A percentile compares a stretch with the other conserved stretches of the same genome.
Evolutionary conservation across 306 rosid species (phyloP).

Genomic region (Trifolium pratense): DNA sequence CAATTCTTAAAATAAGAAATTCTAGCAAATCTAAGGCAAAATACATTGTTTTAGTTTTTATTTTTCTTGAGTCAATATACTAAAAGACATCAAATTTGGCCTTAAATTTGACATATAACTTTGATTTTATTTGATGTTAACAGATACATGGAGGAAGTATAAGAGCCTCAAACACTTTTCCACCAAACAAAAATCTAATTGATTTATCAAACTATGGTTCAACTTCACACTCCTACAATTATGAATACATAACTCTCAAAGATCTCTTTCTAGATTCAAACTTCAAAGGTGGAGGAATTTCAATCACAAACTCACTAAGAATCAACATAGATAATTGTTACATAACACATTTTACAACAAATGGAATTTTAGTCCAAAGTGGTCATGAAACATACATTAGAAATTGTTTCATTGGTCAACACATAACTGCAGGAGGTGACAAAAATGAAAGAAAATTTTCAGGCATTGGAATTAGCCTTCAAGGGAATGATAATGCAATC

Average conservation of each 20-base stretch:
- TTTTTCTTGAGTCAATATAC: not conserved
- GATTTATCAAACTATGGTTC: constrained; percentile 58
- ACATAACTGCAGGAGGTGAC: constrained; percentile 79
- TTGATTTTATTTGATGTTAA: constrained; percentile 32
- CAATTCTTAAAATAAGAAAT: constrained; percentile 3
- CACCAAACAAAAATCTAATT: constrained; percentile 61
- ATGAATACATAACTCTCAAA: constrained; percentile 73
- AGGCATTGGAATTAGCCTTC: constrained; percentile 74
- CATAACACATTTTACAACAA: constrained; percentile 78
- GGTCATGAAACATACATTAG: constrained; percentile 88
- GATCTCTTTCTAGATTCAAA: constrained; percentile 79
- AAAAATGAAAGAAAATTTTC: constrained; percentile 63
- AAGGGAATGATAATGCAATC: constrained; percentile 81
- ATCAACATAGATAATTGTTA: constrained; percentile 80
- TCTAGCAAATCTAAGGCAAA: not conserved
- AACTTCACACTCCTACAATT: constrained; percentile 63
- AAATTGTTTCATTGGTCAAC: constrained; percentile 82
- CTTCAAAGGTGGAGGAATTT: constrained; percentile 81
- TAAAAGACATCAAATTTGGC: constrained; percentile 19
- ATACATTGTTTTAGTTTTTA: not conserved
- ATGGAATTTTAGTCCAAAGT: constrained; percentile 64
- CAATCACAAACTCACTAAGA: constrained; percentile 73
- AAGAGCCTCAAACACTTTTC: constrained; percentile 71
- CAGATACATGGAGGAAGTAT: constrained; percentile 93
- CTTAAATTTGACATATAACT: constrained; percentile 12